Base-by-base conservation (phyloP, 192 early-diverging fungal genomes). In the Chytriomyces sp. region DNA sequence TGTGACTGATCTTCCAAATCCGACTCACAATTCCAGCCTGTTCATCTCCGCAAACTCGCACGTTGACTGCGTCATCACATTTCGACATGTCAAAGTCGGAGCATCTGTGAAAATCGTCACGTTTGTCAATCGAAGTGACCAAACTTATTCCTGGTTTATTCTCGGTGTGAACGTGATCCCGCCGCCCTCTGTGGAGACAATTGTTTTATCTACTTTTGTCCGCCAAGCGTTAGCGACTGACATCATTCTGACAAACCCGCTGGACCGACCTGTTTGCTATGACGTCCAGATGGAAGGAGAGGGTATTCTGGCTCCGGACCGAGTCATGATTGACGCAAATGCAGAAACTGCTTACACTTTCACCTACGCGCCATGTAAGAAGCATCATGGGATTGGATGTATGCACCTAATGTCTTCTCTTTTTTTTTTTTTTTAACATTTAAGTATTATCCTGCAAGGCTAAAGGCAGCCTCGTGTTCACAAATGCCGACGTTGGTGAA, bases 141-240 rank as follows among this genome's bases (percentile, higher is more conserved):
- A 78, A 20, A 81, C 61, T 10, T 88, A 79, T 64, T 46, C 84
- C 5, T 88, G 87, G 87, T 88, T 85, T 61, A 65, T 73, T 8
- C 48, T 88, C 0, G 47, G 82, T 63, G 24, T 87, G 5, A 44
- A 60, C 5, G 70, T 88, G 18, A 23, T 59, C 6, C 77, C 81
- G 5, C 76, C 87, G 49, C 76, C 81, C 9, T 61, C 66, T 2
- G 79, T 87, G 57, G 81, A 78, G 24, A 77, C 71, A 3, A 65
- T 88, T 7, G 20, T 46, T 7, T 46, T 88, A 10, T 26, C n/a
- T 7, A 79, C 82, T 2, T 47, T 50, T 20, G 83, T 82, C 8
- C 76, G 84, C 18, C 71, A 77, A 10, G 76, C 78, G 0, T 72
- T 81, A 16, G 62, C 45, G 1, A 69, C 79, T 44, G 83, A 86